Evolutionary conservation across 2,329 filamentous ascomycete genomes (phyloP).

Genomic region (Fusarium oligoseptatum): DNA sequence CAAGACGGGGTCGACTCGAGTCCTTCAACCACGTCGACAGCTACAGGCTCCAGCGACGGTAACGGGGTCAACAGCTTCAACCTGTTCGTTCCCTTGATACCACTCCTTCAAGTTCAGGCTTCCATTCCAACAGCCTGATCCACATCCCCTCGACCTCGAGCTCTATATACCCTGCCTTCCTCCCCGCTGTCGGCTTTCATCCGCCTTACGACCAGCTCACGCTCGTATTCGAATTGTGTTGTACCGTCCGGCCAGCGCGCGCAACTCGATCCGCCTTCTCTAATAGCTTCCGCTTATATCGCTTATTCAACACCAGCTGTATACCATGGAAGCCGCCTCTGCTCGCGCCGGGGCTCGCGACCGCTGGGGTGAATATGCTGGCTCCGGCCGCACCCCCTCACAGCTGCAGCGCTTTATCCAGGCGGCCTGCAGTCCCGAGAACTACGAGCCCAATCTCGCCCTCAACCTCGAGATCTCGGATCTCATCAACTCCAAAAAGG

Average conservation of each 20-base stretch:
- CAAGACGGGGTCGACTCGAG: background rate
- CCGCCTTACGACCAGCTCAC: conserved; percentile 29
- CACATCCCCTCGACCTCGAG: conserved; percentile 23
- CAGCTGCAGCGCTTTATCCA: conserved; percentile 96
- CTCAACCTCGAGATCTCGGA: conserved; percentile 97
- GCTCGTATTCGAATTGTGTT: conserved; percentile 18
- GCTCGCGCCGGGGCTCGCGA: conserved; percentile 95
- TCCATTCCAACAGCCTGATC: conserved; percentile 23
- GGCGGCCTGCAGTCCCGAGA: conserved; percentile 95
- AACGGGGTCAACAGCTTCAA: background rate
- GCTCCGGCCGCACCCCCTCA: conserved; percentile 78
- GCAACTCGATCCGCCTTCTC: conserved; percentile 11
- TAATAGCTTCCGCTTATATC: background rate
- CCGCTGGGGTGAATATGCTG: conserved; percentile 84
- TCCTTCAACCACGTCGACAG: conserved; percentile 2
- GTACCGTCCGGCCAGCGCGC: conserved; percentile 9
- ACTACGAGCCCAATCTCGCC: conserved; percentile 97
- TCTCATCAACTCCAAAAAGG: conserved; percentile 97
- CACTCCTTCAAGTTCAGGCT: conserved; percentile 1
- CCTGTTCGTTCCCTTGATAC: background rate
- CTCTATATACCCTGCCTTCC: conserved; percentile 11
- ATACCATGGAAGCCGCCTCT: conserved; percentile 89
- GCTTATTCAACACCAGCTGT: background rate
- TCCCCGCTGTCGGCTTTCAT: conserved; percentile 21
- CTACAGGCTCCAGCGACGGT: background rate